phyloP scores from a whole-genome alignment of 345 rosid genomes.

The Citropsis articulata region DNA sequence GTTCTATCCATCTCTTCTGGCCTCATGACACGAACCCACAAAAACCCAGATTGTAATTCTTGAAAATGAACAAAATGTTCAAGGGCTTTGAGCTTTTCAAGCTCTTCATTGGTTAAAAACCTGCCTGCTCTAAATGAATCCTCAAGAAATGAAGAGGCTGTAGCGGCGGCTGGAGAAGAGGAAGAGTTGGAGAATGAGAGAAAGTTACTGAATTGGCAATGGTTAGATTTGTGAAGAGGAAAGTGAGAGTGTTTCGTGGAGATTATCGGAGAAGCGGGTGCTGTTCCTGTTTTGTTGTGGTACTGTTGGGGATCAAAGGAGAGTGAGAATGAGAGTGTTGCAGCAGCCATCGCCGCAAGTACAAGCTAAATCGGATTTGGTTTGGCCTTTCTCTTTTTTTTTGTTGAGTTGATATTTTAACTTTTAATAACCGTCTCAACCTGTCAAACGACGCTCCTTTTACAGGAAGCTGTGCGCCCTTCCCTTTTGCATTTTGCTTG shows the following conservation, averaged over 20 bases:
- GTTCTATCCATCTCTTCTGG: conserved; percentile 67
- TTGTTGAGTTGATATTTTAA: no score
- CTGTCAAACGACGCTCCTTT: no score
- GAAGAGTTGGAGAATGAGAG: conserved; percentile 34
- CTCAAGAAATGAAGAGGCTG: conserved; percentile 46
- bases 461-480: no score
- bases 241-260: conserved; percentile 27
- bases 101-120: conserved; percentile 70
- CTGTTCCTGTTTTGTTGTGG: conserved; percentile 19
- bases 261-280: conserved; percentile 15
- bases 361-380: no score
- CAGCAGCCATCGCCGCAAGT: conserved; percentile 15
- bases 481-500: no score
- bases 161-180: conserved; percentile 32
- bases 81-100: conserved; percentile 57
- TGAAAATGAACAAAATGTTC: conserved; percentile 56
- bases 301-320: conserved; percentile 36
- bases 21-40: conserved; percentile 76
- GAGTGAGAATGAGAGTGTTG: conserved; percentile 40
- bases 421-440: no score
- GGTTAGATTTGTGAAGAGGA: conserved; percentile 26
- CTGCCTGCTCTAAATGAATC: conserved; percentile 53
- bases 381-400: no score
- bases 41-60: conserved; percentile 54
- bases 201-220: conserved; percentile 35